Conservation (phyloP, 2,329 filamentous ascomycete species). For the Saccharata proteae region DNA sequence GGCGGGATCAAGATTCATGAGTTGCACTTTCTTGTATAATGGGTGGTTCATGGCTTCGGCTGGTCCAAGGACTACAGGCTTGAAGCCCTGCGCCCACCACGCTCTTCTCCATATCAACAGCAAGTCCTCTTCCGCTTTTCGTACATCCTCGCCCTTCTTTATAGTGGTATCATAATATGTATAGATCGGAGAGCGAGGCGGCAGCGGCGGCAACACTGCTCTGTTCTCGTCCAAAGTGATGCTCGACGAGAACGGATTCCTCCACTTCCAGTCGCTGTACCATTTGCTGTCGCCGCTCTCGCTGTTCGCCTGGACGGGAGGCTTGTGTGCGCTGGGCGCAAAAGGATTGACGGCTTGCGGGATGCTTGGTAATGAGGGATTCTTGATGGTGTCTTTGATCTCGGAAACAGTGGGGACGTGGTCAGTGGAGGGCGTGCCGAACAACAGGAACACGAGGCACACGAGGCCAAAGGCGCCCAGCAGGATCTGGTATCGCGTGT, state of each 20-base stretch:
- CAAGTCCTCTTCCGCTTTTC: conserved; percentile 64
- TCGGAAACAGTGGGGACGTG: conserved; percentile 25
- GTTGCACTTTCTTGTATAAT: conserved; percentile 58
- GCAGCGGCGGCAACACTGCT: conserved; percentile 68
- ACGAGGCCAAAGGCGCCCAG: conserved; percentile 23
- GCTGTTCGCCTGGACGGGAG: conserved; percentile 64
- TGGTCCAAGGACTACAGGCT: conserved; percentile 65
- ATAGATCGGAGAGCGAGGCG: conserved; percentile 62
- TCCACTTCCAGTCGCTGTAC: conserved; percentile 85
- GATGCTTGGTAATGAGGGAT: conserved; percentile 21
- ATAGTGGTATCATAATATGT: conserved; percentile 73
- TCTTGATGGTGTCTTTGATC: conserved; percentile 26
- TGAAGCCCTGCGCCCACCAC: conserved; percentile 93
- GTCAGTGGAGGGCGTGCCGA: conserved; percentile 24
- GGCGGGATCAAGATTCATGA: conserved; percentile 19
- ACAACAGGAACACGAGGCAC: conserved; percentile 21
- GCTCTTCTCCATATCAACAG: conserved; percentile 81
- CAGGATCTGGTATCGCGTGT: conserved; percentile 35
- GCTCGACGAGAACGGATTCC: conserved; percentile 75
- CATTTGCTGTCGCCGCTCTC: conserved; percentile 68
- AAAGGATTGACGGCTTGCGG: conserved; percentile 49
- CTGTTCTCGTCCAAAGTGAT: conserved; percentile 71
- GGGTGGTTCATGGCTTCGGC: conserved; percentile 77
- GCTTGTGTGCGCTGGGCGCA: conserved; percentile 54
- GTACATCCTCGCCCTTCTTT: conserved; percentile 50